Evolutionary conservation across 2,329 filamentous ascomycete genomes (phyloP).

Genomic region (Rosellinia necatrix): DNA sequence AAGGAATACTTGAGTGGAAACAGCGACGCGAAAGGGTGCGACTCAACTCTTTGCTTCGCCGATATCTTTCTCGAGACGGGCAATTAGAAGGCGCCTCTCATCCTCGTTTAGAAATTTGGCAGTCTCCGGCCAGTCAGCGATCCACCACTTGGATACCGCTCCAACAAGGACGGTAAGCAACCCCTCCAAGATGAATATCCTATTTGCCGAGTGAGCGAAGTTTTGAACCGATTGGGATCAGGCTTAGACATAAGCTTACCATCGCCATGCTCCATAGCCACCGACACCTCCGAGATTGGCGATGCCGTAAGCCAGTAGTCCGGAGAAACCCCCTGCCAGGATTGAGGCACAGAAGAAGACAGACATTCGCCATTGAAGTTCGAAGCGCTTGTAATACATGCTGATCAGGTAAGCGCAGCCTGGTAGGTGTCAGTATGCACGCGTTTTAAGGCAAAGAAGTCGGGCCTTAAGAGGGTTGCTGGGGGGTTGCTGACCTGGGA

Average conservation of each 20-base stretch:
- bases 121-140: conserved; percentile 45
- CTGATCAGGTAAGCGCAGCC: conserved; percentile 33
- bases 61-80: conserved; percentile 45
- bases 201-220: conserved; percentile 27
- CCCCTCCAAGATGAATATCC: conserved; percentile 57
- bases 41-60: conserved; percentile 46
- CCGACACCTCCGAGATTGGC: conserved; percentile 55
- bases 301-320: conserved; percentile 56
- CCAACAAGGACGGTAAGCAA: conserved; percentile 50
- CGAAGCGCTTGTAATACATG: conserved; percentile 34
- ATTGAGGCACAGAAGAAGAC: conserved; percentile 30
- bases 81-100: conserved; percentile 47
- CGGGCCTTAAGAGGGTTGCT: too few relatives aligned
- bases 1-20: too few relatives aligned
- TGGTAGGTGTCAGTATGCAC: neutral
- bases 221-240: neutral
- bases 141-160: conserved; percentile 47
- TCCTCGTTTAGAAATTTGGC: conserved; percentile 51
- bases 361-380: conserved; percentile 30
- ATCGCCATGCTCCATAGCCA: conserved; percentile 51
- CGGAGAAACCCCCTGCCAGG: conserved; percentile 56
- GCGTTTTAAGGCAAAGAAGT: neutral
- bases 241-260: conserved; percentile 15
- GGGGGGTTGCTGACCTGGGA: conserved; percentile 26
- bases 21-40: neutral